A percentile compares a stretch with the other conserved stretches of the same genome.
Evolutionary conservation across 2,329 filamentous ascomycete genomes (phyloP).

Genomic region (Drechslerella dactyloides): DNA sequence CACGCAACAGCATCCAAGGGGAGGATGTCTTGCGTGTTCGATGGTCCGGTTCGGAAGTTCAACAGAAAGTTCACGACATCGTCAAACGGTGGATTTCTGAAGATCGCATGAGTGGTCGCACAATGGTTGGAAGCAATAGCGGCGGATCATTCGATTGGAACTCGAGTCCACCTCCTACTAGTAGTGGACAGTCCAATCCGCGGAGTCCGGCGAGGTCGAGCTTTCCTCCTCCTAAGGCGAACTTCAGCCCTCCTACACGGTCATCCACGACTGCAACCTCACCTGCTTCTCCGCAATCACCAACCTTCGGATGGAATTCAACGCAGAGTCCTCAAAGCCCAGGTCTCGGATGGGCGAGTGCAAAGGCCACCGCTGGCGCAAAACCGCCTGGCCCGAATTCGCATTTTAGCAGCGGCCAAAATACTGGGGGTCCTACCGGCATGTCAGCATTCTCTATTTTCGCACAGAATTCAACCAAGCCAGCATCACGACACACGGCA

Average conservation of each 20-base stretch:
- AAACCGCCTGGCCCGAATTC: conserved; percentile 3
- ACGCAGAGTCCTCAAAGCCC: conserved; percentile 29
- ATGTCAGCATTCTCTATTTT: conserved; percentile 16
- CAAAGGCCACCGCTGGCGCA: neutral
- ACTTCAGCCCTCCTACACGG: conserved; percentile 30
- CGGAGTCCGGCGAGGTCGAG: conserved; percentile 29
- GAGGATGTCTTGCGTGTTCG: conserved; percentile 48
- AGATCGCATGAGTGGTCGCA: conserved; percentile 37
- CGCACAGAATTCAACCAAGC: conserved; percentile 4
- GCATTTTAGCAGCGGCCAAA: conserved; percentile 11
- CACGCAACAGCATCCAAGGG: conserved; percentile 46
- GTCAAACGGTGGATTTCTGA: conserved; percentile 49
- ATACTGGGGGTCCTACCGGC: conserved; percentile 2
- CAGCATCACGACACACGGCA: conserved; percentile 16
- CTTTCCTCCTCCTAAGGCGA: conserved; percentile 30
- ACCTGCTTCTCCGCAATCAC: conserved; percentile 26
- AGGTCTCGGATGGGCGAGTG: conserved; percentile 32
- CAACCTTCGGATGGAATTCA: conserved; percentile 41
- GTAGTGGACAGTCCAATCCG: conserved; percentile 5
- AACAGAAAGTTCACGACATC: conserved; percentile 46
- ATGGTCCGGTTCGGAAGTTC: conserved; percentile 41
- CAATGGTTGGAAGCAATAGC: conserved; percentile 35
- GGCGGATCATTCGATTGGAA: conserved; percentile 53
- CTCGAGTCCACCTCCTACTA: conserved; percentile 45
- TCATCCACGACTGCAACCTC: conserved; percentile 17